These are phyloP conservation scores for Stylonectria norvegica DNA, from an alignment of 2,329 filamentous ascomycete genomes.

Conservation along the genomic window DNA sequence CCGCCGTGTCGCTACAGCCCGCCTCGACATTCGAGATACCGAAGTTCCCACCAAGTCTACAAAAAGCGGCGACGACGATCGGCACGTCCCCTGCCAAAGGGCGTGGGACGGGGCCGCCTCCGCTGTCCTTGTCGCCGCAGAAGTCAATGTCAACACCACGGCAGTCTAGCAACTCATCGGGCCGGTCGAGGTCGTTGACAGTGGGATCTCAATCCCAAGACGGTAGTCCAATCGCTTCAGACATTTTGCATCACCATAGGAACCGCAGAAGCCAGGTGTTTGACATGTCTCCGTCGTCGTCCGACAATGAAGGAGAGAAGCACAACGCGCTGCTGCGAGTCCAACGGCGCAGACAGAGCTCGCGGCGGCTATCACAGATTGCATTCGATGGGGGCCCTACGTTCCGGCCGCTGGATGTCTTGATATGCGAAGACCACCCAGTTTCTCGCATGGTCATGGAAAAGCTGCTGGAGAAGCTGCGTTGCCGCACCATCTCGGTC, in stretches of 20 bases:
- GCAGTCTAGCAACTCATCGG: conserved; percentile 59
- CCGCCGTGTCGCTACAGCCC: conserved; percentile 62
- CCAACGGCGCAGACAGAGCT: conserved; percentile 90
- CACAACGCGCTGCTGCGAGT: conserved; percentile 88
- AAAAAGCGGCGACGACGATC: conserved; percentile 58
- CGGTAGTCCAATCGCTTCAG: conserved; percentile 68
- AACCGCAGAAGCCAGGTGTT: conserved; percentile 93
- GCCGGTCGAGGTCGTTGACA: conserved; percentile 81
- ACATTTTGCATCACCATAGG: conserved; percentile 72
- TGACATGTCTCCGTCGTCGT: conserved; percentile 94
- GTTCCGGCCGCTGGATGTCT: conserved; percentile 86
- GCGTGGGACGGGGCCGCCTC: conserved; percentile 49
- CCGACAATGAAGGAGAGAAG: conserved; percentile 92
- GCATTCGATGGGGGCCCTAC: conserved; percentile 77
- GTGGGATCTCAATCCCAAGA: conserved; percentile 95
- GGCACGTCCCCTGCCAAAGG: conserved; percentile 55
- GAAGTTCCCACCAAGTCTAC: conserved; percentile 56
- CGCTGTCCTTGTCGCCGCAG: conserved; percentile 57
- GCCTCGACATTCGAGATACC: conserved; percentile 69
- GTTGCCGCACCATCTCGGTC: conserved; percentile 90
- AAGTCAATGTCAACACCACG: conserved; percentile 60
- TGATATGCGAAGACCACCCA: conserved; percentile 97
- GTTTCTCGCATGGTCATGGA: conserved; percentile 99
- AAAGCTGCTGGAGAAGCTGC: conserved; percentile 88
- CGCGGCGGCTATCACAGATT: conserved; percentile 88